Evolutionary conservation across 2,329 filamentous ascomycete species (phyloP), one percentile per base, ranked within the genome.

Genomic region (Penicillium sp.): DNA sequence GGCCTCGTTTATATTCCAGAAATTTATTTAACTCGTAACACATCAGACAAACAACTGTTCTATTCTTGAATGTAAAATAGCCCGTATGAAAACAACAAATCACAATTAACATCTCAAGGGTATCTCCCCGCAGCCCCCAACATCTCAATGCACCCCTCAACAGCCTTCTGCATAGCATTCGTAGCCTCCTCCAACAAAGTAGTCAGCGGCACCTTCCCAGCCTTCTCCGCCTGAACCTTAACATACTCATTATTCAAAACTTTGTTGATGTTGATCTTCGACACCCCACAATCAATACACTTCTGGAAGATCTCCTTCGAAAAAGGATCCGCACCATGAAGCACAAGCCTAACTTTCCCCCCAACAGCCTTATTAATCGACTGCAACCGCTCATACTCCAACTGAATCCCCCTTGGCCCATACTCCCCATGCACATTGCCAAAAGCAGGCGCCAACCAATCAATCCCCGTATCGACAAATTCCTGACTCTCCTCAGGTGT

Each of bases 371-470:
- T 73, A 53, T 81, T 76, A 54, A 87, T 83, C 4, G 72, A 71
- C 42, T 74, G 68, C 55, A 85, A 68, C 57, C 81, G 73, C 21
- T 81, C 83, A 69, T 85, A 88, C 66, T 89, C 87, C 19, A 89
- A 72, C 69, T 81, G 78, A 25, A 87, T 84, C 0, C 88, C 88
- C 16, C 83, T 75, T 0, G 85, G 81, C 0, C 88, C 88, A 72
- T 92, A 91, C 64, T 87, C 84, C 6, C 89, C 89, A 73, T 92
- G 89, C 45, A 92, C 86, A 66, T 91, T 92, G 3, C 89, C 89
- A 75, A 92, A 90, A 0, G 88, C 88, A 0, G 89, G 89, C 3
- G 89, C 89, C 14, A 92, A 77, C 77, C 88, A 88, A 66, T 92
- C 86, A 67, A 92, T 89, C 0, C 88, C 89, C 11, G 88, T 89